These are phyloP conservation scores for Globisporangium spiculum DNA, from an alignment of 352 stramenopile species.

Conservation along the genomic window DNA sequence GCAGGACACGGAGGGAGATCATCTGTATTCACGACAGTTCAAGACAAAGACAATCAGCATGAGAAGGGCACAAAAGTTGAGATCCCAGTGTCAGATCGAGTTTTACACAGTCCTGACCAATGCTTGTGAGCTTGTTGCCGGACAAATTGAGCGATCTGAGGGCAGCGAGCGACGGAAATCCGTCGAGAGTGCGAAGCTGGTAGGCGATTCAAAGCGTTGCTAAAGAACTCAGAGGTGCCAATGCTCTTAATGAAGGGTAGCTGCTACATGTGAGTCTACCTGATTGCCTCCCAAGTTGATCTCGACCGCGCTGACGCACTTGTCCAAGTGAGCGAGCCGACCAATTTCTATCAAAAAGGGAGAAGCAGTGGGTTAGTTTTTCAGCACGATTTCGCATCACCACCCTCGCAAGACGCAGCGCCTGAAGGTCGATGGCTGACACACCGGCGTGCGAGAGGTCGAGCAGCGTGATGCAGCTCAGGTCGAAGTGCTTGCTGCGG, in stretches of 20 bases:
- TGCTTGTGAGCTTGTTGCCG: constrained; percentile 40
- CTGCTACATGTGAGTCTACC: constrained; percentile 18
- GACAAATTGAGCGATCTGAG: constrained; percentile 49
- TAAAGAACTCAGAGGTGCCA: background rate
- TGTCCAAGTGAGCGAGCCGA: constrained; percentile 36
- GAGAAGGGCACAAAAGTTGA: no score
- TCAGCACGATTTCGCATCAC: background rate
- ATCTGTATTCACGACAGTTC: constrained; percentile 20
- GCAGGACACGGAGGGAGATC: constrained; percentile 35
- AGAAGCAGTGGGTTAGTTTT: background rate
- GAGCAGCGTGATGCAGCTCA: constrained; percentile 60
- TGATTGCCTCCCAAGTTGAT: constrained; percentile 59
- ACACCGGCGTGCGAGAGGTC: constrained; percentile 49
- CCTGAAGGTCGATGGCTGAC: background rate
- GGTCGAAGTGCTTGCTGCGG: constrained; percentile 73
- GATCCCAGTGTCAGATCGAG: no score
- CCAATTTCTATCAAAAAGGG: constrained; percentile 19
- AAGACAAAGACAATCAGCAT: background rate
- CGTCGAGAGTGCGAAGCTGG: constrained; percentile 45
- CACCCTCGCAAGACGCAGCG: background rate
- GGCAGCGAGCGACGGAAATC: constrained; percentile 37
- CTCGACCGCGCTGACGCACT: constrained; percentile 50
- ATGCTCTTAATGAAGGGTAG: background rate
- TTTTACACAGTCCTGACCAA: constrained; percentile 20
- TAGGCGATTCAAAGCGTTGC: background rate